These are phyloP conservation scores for Fusarium sp. DNA, from an alignment of 2,329 filamentous ascomycete genomes.

Conservation along the genomic window DNA sequence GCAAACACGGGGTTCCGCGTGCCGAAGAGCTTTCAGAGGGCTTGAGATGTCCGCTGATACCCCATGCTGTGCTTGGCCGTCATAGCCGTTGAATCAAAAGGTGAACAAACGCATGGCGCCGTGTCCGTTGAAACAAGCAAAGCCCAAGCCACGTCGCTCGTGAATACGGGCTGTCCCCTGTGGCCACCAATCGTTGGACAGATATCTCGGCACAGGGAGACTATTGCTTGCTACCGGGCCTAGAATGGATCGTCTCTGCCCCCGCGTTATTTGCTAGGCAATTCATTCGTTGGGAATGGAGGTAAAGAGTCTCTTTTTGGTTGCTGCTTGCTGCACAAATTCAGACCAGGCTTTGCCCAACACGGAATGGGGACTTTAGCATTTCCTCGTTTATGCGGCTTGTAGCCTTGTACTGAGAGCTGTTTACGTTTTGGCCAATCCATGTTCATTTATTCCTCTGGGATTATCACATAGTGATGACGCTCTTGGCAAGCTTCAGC, in stretches of 20 bases:
- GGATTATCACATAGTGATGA: conserved; percentile 12
- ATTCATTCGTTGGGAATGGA: conserved; percentile 22
- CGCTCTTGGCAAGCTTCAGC: conserved; percentile 24
- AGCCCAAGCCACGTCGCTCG: conserved; percentile 31
- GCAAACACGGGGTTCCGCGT: conserved; percentile 19
- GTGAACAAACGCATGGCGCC: conserved; percentile 11
- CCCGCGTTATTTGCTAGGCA: conserved; percentile 14
- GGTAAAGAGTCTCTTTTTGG: conserved; percentile 29
- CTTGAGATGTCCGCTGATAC: neutral
- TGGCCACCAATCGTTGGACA: conserved; percentile 26
- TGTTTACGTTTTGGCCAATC: conserved; percentile 5
- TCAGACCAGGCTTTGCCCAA: conserved; percentile 9
- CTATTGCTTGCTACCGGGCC: conserved; percentile 12
- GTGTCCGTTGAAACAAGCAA: conserved; percentile 22
- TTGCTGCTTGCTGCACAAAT: neutral
- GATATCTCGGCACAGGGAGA: conserved; percentile 21
- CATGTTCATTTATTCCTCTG: neutral
- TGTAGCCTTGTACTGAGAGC: conserved; percentile 4
- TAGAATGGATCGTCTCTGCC: conserved; percentile 11
- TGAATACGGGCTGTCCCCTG: conserved; percentile 34
- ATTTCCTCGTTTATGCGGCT: conserved; percentile 22
- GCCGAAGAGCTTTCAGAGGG: neutral
- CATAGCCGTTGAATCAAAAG: conserved; percentile 14
- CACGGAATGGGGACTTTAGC: conserved; percentile 9
- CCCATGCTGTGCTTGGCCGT: neutral